Base-by-base conservation (phyloP, 805 yeast species). In the Clavispora fructus region DNA sequence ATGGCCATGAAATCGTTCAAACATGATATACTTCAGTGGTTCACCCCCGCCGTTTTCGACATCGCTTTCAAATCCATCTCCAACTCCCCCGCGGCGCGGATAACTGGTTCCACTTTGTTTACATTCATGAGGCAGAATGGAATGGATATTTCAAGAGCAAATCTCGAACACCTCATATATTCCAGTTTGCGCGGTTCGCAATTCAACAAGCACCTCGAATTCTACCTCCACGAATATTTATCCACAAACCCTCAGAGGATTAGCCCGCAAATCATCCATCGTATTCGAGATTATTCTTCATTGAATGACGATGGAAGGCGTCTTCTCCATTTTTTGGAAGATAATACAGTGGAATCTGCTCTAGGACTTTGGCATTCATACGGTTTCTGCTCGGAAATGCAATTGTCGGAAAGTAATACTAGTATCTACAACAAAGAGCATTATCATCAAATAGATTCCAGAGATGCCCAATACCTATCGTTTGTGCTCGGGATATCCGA, bases 21-120 rank as follows among this genome's bases (percentile, higher is more conserved):
- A 2, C 27, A 38, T 2, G 53, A 57, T 14, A 9, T 37, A 13
- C 5, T 25, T 2, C 10, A 11, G 13, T 67, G 68, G 69, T 48
- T 69, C 4, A 54, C 66, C 43, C 23, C 35, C 0, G 66, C 63
- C 17, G 71, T 68, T 68, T 56, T 50, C 39, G 47, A 58, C 39
- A 63, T 71, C 8, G 54, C 69, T 1, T 32, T 63, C 13, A 48
- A 57, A 28, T 52, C 71, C 7, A 28, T 69, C 17, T 52, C 66
- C 5, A 52, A 49, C 16, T 62, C 70, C 0, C 53, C 61, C 5
- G 64, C 68, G 0, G 54, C 63, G 7, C 65, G 62, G 46, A 43
- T 51, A 26, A 60, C 61, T 9, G 62, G 74, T 1, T 28, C 62
- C 8, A 40, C 49, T 1, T 35, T 68, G 6, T 65, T 53, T 46